Conservation (phyloP, 257 asterid species). For the Solanum rostratum region DNA sequence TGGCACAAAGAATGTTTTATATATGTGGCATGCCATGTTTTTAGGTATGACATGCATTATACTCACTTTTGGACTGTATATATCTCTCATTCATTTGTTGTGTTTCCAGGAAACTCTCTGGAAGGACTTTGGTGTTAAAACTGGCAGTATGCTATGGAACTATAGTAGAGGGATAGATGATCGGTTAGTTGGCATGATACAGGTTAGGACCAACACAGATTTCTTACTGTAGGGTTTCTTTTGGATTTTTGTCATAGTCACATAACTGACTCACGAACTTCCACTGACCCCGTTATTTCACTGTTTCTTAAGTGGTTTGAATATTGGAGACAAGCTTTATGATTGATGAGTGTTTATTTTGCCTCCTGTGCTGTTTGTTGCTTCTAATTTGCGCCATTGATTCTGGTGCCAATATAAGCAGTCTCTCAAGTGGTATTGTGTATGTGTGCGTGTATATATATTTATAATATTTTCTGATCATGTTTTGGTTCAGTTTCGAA, state of each 20-base stretch:
- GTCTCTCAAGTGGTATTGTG: neutral
- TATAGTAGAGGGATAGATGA: constrained; percentile 79
- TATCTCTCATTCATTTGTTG: neutral
- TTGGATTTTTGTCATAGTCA: neutral
- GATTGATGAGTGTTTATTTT: too few relatives aligned
- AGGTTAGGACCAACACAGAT: constrained; percentile 19
- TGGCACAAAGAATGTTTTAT: too few relatives aligned
- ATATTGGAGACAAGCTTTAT: too few relatives aligned
- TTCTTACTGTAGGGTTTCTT: neutral
- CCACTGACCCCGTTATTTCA: neutral
- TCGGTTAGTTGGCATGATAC: constrained; percentile 56
- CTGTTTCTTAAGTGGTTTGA: neutral
- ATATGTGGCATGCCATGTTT: too few relatives aligned
- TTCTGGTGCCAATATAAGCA: too few relatives aligned
- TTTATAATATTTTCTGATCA: neutral
- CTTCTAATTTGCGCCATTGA: too few relatives aligned
- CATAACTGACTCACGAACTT: neutral
- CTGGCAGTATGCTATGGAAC: constrained; percentile 92
- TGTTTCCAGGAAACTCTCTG: constrained; percentile 59
- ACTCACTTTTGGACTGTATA: too few relatives aligned
- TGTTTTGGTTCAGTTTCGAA: constrained; percentile 1
- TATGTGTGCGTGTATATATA: neutral
- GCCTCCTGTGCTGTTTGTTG: too few relatives aligned
- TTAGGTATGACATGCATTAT: too few relatives aligned
- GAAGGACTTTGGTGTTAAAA: constrained; percentile 74